Percentiles rank a stretch among this genome's conserved stretches.
Conservation (phyloP, 2,329 filamentous ascomycete species). For the Scedosporium aurantiacum region DNA sequence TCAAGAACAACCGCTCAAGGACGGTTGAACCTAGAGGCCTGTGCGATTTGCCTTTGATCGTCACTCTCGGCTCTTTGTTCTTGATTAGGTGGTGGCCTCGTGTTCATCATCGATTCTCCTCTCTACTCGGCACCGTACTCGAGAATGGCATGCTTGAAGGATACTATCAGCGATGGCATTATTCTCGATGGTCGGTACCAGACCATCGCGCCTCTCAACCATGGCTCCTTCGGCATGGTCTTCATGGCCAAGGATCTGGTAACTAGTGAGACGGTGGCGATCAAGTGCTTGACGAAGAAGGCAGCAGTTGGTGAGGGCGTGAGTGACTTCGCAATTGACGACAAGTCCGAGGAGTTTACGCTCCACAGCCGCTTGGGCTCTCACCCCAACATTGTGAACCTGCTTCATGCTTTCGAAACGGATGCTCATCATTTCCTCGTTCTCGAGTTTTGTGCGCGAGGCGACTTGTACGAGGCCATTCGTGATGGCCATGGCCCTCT, state of each 20-base stretch:
- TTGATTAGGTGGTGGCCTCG: neutral
- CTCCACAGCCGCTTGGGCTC: constrained; percentile 69
- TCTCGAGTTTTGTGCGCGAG: constrained; percentile 88
- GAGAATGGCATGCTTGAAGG: constrained; percentile 73
- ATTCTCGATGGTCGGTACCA: constrained; percentile 81
- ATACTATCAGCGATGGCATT: constrained; percentile 68
- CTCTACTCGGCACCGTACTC: constrained; percentile 15
- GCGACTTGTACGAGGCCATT: constrained; percentile 96
- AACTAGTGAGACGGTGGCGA: constrained; percentile 72
- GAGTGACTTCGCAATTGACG: constrained; percentile 62
- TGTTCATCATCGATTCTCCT: constrained; percentile 8
- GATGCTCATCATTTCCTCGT: constrained; percentile 83
- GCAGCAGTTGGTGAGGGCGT: constrained; percentile 48
- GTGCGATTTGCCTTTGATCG: neutral
- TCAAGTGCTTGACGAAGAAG: constrained; percentile 92
- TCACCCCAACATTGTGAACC: constrained; percentile 89
- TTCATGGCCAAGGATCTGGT: constrained; percentile 76
- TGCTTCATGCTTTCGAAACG: constrained; percentile 86
- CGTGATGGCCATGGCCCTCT: constrained; percentile 76
- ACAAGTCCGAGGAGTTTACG: constrained; percentile 68
- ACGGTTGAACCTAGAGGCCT: neutral
- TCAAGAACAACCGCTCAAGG: constrained; percentile 1
- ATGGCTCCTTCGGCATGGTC: constrained; percentile 98
- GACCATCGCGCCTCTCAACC: constrained; percentile 88
- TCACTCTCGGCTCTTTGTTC: neutral